Conservation (phyloP, 2,329 filamentous ascomycete species). For the Blastomyces emzantsi region DNA sequence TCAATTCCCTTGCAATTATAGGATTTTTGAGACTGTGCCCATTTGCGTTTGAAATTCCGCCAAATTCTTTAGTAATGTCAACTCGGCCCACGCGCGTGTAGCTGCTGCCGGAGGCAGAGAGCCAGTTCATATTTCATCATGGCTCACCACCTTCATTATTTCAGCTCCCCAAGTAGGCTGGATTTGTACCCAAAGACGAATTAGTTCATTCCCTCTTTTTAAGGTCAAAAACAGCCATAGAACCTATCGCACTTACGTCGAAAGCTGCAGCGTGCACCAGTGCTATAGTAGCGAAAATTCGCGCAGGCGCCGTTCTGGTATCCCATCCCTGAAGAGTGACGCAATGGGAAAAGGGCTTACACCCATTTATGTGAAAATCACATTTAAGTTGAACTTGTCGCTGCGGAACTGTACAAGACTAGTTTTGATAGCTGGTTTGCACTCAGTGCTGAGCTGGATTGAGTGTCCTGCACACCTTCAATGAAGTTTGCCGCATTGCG, state of each 20-base stretch:
- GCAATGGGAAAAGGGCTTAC: neutral
- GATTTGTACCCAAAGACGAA: neutral
- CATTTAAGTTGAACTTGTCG: neutral
- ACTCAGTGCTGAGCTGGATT: neutral
- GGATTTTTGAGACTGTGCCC: neutral
- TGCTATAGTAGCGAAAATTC: neutral
- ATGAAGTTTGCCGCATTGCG: neutral
- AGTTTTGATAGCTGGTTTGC: neutral
- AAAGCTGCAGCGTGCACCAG: neutral
- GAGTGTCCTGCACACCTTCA: no score
- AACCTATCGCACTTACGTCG: neutral
- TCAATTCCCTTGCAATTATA: neutral
- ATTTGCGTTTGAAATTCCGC: neutral
- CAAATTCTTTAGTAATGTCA: neutral
- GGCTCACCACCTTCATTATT: neutral
- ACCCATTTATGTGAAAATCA: neutral
- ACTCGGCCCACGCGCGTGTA: neutral
- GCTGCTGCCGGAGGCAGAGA: neutral
- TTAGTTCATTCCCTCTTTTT: neutral
- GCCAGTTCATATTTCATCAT: neutral
- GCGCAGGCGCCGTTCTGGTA: neutral
- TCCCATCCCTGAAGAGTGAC: neutral
- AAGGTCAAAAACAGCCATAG: neutral
- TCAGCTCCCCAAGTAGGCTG: neutral
- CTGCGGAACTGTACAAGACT: neutral